Percentiles rank a stretch among this genome's conserved stretches.
Conservation (phyloP, 352 stramenopile species). For the Phytopythium oedochilum region DNA sequence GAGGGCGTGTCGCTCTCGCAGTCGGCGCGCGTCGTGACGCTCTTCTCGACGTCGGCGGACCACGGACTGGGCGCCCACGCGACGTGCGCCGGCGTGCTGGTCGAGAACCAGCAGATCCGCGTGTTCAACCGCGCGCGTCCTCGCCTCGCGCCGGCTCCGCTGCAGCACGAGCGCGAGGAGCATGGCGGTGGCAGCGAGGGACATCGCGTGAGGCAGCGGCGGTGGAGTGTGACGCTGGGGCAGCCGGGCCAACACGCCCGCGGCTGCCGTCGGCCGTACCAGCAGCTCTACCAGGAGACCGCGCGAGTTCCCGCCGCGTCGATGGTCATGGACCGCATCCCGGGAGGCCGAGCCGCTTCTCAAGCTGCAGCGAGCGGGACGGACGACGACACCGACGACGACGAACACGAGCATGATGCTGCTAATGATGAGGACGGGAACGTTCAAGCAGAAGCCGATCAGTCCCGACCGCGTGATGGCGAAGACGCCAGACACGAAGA, state of each 20-base stretch:
- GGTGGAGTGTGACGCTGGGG: conserved; percentile 2
- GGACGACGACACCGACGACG: not conserved
- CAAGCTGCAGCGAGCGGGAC: too few species aligned
- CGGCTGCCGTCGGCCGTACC: not conserved
- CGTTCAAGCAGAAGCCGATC: not conserved
- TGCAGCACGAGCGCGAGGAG: conserved; percentile 17
- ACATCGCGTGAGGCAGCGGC: not conserved
- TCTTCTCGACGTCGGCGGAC: conserved; percentile 76
- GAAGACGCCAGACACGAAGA: not conserved
- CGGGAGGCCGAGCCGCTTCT: not conserved
- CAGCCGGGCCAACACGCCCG: not conserved
- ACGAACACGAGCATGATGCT: not conserved
- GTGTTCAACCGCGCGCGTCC: conserved; percentile 45
- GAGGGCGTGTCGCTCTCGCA: conserved; percentile 81
- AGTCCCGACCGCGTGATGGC: not conserved
- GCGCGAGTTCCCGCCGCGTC: not conserved
- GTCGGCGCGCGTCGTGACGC: conserved; percentile 47
- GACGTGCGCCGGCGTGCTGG: conserved; percentile 55
- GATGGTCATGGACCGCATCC: conserved; percentile 5
- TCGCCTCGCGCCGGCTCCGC: not conserved
- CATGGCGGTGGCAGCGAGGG: conserved; percentile 4
- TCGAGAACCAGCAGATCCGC: conserved; percentile 54
- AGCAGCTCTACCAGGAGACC: conserved; percentile 1
- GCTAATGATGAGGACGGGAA: not conserved
- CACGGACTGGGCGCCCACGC: conserved; percentile 56